Conservation (phyloP, 2,329 filamentous ascomycete genomes). For the Hypoxylon sp. region DNA sequence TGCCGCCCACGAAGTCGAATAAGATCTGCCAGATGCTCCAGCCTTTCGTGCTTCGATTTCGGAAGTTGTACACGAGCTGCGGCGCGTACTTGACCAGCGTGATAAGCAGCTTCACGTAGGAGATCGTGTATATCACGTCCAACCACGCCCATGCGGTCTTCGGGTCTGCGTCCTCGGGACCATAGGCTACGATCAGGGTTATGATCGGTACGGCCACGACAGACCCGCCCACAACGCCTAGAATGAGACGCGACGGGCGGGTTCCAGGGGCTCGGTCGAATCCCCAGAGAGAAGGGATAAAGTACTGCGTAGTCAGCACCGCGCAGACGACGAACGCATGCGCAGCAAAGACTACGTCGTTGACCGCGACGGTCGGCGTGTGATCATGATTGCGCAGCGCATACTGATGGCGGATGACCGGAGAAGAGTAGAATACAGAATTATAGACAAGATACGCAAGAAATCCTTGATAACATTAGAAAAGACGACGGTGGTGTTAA, state of each 20-base stretch:
- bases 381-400: slow-evolving; percentile 78
- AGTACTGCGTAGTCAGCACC: slow-evolving; percentile 79
- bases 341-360: slow-evolving; percentile 87
- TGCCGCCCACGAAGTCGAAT: slow-evolving; percentile 81
- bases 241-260: slow-evolving; percentile 67
- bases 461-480: slow-evolving; percentile 62
- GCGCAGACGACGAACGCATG: slow-evolving; percentile 79
- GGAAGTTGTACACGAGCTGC: slow-evolving; percentile 83
- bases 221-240: slow-evolving; percentile 75
- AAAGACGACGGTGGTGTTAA: background rate
- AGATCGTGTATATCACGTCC: slow-evolving; percentile 73
- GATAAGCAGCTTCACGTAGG: slow-evolving; percentile 88
- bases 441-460: slow-evolving; percentile 80
- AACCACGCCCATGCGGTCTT: slow-evolving; percentile 66
- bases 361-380: slow-evolving; percentile 84
- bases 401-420: slow-evolving; percentile 82
- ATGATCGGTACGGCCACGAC: slow-evolving; percentile 63
- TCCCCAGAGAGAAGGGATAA: slow-evolving; percentile 76
- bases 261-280: slow-evolving; percentile 68
- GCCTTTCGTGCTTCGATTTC: slow-evolving; percentile 83
- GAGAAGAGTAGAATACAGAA: slow-evolving; percentile 78
- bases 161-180: slow-evolving; percentile 51
- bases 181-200: slow-evolving; percentile 53
- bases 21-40: slow-evolving; percentile 89
- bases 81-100: slow-evolving; percentile 94